phyloP scores from a whole-genome alignment of 305 asterid genomes.

The Ajuga reptans region DNA sequence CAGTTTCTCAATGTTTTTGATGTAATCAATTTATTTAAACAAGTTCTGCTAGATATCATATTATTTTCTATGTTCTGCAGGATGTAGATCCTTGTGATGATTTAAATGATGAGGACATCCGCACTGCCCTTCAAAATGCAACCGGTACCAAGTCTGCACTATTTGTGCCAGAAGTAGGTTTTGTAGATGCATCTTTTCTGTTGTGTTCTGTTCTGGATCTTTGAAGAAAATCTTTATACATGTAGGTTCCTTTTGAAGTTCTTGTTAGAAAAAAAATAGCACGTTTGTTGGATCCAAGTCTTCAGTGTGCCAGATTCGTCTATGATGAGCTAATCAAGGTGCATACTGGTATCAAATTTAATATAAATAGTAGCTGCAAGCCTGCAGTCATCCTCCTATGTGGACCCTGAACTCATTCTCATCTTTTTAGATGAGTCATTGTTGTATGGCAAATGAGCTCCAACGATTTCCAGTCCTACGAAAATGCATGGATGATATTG shows the following conservation, averaged over 20 bases:
- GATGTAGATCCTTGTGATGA: slow-evolving; percentile 88
- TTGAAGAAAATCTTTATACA: slow-evolving; percentile 12
- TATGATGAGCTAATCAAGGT: slow-evolving; percentile 89
- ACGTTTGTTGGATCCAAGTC: slow-evolving; percentile 86
- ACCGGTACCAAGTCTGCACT: slow-evolving; percentile 77
- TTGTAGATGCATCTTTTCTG: slow-evolving; percentile 1
- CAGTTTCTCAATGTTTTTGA: too few species aligned
- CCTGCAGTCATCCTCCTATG: slow-evolving; percentile 20
- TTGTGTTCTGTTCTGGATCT: neutral
- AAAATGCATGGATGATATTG: slow-evolving; percentile 64
- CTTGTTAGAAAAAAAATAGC: slow-evolving; percentile 77
- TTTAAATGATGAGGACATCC: slow-evolving; percentile 83
- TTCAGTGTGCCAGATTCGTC: slow-evolving; percentile 83
- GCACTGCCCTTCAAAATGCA: slow-evolving; percentile 83
- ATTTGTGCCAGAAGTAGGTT: slow-evolving; percentile 76
- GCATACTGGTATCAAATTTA: slow-evolving; percentile 7
- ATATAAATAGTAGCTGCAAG: neutral
- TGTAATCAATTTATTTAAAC: neutral
- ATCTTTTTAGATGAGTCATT: slow-evolving; percentile 66
- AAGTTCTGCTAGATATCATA: slow-evolving; percentile 2
- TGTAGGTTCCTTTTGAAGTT: slow-evolving; percentile 88
- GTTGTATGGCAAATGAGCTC: slow-evolving; percentile 63
- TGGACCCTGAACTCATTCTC: slow-evolving; percentile 19
- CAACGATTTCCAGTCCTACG: slow-evolving; percentile 70
- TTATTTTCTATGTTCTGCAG: slow-evolving; percentile 37